A percentile compares a stretch with the other conserved stretches of the same genome.
Conservation (phyloP, 176 grass and related monocot genomes). For the Aegilops bicornis region DNA sequence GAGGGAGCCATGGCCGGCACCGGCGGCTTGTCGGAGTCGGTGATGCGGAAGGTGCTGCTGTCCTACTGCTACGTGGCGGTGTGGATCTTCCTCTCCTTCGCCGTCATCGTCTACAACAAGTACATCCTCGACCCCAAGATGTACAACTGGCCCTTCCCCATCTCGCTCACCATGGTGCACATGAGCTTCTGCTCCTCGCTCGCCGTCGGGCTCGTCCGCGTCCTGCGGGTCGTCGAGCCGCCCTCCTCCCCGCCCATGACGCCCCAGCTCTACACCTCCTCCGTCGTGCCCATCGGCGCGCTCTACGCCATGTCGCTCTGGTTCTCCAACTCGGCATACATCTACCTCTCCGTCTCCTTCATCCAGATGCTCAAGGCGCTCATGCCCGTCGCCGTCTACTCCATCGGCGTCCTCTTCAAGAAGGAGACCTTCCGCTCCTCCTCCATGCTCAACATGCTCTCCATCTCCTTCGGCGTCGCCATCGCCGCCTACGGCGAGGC, state of each 20-base stretch:
- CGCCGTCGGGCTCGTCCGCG: constrained; percentile 65
- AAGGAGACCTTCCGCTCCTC: constrained; percentile 72
- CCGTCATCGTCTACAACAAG: constrained; percentile 99
- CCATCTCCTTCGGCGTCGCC: constrained; percentile 93
- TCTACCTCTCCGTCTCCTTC: constrained; percentile 98
- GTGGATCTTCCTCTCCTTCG: constrained; percentile 97
- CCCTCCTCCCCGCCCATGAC: constrained; percentile 75
- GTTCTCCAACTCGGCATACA: constrained; percentile 99
- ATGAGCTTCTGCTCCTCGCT: constrained; percentile 94
- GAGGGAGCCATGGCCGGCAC: constrained; percentile 39
- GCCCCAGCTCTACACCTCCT: constrained; percentile 61
- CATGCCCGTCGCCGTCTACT: constrained; percentile 97
- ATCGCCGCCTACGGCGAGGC: constrained; percentile 96
- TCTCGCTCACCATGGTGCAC: constrained; percentile 93
- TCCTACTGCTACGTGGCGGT: constrained; percentile 79
- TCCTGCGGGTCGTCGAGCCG: constrained; percentile 69
- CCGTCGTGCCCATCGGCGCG: constrained; percentile 85
- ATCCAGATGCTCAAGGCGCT: constrained; percentile 99
- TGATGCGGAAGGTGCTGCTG: constrained; percentile 72
- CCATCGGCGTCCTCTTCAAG: constrained; percentile 72
- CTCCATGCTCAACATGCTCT: constrained; percentile 97
- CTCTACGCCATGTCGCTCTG: constrained; percentile 95
- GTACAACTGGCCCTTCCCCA: constrained; percentile 99
- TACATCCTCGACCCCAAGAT: constrained; percentile 98
- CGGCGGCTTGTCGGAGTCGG: constrained; percentile 50